Evolutionary conservation across 495 filamentous ascomycete genomes (phyloP).

Genomic region (Aspergillus sparsus): DNA sequence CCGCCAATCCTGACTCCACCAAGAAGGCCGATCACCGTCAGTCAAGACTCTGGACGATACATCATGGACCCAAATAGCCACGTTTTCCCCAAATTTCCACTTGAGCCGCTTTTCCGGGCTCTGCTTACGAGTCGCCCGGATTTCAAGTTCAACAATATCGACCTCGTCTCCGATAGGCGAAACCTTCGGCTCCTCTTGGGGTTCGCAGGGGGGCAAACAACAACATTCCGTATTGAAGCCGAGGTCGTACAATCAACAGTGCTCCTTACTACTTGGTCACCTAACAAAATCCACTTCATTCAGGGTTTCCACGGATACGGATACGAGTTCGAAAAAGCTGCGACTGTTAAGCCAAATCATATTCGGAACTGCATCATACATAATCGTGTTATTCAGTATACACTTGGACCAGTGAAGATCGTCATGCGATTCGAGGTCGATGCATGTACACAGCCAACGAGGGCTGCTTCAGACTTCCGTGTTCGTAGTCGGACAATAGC

Average conservation of each 20-base stretch:
- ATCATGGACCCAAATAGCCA: not conserved
- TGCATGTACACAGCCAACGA: conserved; percentile 3
- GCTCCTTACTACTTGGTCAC: not conserved
- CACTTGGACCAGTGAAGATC: not conserved
- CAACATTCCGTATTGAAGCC: conserved; percentile 6
- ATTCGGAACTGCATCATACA: not conserved
- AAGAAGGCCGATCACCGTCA: not conserved
- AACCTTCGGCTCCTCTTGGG: conserved; percentile 5
- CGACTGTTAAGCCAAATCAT: not conserved
- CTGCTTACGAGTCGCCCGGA: not conserved
- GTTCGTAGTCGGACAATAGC: not conserved
- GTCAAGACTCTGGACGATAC: conserved; percentile 7
- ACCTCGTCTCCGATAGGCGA: conserved; percentile 5
- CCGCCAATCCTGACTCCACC: not conserved
- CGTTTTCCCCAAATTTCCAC: not conserved
- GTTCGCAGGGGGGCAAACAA: not conserved
- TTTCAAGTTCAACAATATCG: not conserved
- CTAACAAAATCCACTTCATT: not conserved
- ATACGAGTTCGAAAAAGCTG: conserved; percentile 4
- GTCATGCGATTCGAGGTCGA: conserved; percentile 12
- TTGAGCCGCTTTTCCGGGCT: conserved; percentile 12
- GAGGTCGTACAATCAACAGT: conserved; percentile 4
- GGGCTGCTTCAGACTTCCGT: not conserved
- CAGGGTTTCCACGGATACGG: conserved; percentile 1
- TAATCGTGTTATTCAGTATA: conserved; percentile 1